Base-by-base conservation (phyloP, 768 basidiomycete species). In the Imleria badia region DNA sequence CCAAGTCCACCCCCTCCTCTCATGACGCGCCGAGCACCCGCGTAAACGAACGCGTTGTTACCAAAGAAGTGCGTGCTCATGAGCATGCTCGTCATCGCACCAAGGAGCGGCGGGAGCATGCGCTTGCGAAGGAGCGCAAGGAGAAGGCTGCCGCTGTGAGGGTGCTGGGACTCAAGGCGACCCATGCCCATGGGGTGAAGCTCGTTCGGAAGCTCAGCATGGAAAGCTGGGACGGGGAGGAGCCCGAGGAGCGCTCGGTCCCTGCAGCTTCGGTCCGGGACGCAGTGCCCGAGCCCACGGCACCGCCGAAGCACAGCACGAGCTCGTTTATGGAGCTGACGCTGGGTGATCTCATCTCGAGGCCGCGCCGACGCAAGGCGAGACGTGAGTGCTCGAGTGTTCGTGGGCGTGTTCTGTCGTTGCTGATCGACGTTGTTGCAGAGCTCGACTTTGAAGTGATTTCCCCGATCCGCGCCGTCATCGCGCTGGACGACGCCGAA, bases 41-140 rank as follows among this genome's bases (percentile, higher is more conserved):
- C 44, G 19, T 64, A 46, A 61, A 60, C 38, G 66, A 61, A 48
- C 56, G 54, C 26, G 11, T 47, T 3, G 49, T 7, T 26, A 45
- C 60, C 33, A 71, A 71, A 50, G 70, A 73, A 47, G 62, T 63
- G 36, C 70, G 70, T 15, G 72, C 70, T 20, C 62, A 58, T 13
- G 70, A 71, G 59, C 72, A 68, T 30, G 70, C 70, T 9, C 70
- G 72, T 52, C 70, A 70, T 31, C 70, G 62, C 22, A 60, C 52
- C 50, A 71, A 70, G 56, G 67, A 70, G 52, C 68, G 69, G 26
- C 71, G 50, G 46, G 71, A 66, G 55, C 65, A 72, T 10, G 59
- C 62, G 13, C 66, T 69, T 6, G 56, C 61, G 10, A 69, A 58
- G 69, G 60, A 69, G 52, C 69, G 69, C 55, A 70, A 72, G 59